Evolutionary conservation across 225 moss, liverwort and hornwort genomes (phyloP).

Genomic region (Lunularia cruciata): DNA sequence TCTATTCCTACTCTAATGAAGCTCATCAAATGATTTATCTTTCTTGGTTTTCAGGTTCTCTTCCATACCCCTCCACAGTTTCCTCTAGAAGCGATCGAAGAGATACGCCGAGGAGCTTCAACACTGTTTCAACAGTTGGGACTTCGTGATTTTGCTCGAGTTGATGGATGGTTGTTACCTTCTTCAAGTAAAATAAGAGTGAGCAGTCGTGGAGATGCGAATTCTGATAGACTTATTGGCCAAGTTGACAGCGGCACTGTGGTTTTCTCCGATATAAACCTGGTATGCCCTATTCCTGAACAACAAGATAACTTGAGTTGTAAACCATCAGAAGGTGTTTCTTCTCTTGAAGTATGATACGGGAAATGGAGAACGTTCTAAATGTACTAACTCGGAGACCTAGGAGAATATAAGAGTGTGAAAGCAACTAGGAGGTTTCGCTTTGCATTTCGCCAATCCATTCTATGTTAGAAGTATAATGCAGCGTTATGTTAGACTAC

Average conservation of each 20-base stretch:
- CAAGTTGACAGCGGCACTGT: constrained; percentile 47
- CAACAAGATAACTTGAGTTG: too few relatives aligned
- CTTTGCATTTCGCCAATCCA: too few relatives aligned
- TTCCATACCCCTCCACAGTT: constrained; percentile 92
- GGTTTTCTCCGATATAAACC: constrained; percentile 90
- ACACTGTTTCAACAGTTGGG: constrained; percentile 64
- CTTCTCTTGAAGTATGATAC: not conserved
- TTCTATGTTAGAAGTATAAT: too few relatives aligned
- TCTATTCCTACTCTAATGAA: too few relatives aligned
- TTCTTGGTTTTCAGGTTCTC: constrained; percentile 51
- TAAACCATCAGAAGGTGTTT: too few relatives aligned
- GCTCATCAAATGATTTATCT: too few relatives aligned
- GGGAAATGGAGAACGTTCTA: too few relatives aligned
- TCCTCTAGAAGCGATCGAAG: constrained; percentile 47
- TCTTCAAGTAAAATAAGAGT: constrained; percentile 25
- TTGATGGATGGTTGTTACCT: constrained; percentile 91
- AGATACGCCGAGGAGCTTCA: constrained; percentile 76
- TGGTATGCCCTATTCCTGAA: constrained; percentile 56
- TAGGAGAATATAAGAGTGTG: not conserved
- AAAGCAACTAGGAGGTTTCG: too few relatives aligned
- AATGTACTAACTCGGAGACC: not conserved
- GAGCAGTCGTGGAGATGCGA: constrained; percentile 27
- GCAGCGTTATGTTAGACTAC: too few relatives aligned
- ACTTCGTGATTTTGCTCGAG: constrained; percentile 84
- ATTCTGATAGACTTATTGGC: constrained; percentile 21